phyloP scores from a whole-genome alignment of 2,329 filamentous ascomycete species.

The Pezicula rhizophila region DNA sequence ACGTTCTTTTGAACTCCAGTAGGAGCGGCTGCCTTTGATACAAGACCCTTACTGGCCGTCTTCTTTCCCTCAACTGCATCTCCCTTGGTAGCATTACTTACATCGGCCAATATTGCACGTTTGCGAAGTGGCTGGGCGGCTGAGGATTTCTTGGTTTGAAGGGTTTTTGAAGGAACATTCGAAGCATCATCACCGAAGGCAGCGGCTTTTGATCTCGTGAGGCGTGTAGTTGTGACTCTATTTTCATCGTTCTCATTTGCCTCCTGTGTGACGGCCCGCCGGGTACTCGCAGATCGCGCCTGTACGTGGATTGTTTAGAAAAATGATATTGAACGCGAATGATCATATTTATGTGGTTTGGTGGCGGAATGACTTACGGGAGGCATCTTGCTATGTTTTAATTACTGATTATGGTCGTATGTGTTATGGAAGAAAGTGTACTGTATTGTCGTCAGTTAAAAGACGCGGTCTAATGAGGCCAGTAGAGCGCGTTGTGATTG shows the following conservation, averaged over 20 bases:
- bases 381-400: slow-evolving; percentile 38
- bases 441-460: neutral
- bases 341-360: neutral
- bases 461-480: slow-evolving; percentile 2
- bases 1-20: slow-evolving; percentile 72
- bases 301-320: slow-evolving; percentile 31
- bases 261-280: slow-evolving; percentile 77
- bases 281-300: slow-evolving; percentile 61
- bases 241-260: slow-evolving; percentile 98
- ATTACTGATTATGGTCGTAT: slow-evolving; percentile 28
- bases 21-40: slow-evolving; percentile 75
- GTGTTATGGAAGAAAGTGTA: slow-evolving; percentile 9
- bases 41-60: slow-evolving; percentile 60
- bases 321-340: slow-evolving; percentile 16
- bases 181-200: slow-evolving; percentile 57
- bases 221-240: slow-evolving; percentile 61
- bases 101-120: slow-evolving; percentile 82
- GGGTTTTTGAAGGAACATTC: slow-evolving; percentile 46
- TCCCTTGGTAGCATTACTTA: slow-evolving; percentile 88
- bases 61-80: slow-evolving; percentile 73
- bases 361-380: slow-evolving; percentile 39
- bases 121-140: slow-evolving; percentile 54
- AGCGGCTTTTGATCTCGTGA: slow-evolving; percentile 89
- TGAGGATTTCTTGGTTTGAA: slow-evolving; percentile 65
- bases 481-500: slow-evolving; percentile 6